These are phyloP conservation scores for Suillus brevipes DNA, from an alignment of 768 basidiomycete species.

Conservation along the genomic window DNA sequence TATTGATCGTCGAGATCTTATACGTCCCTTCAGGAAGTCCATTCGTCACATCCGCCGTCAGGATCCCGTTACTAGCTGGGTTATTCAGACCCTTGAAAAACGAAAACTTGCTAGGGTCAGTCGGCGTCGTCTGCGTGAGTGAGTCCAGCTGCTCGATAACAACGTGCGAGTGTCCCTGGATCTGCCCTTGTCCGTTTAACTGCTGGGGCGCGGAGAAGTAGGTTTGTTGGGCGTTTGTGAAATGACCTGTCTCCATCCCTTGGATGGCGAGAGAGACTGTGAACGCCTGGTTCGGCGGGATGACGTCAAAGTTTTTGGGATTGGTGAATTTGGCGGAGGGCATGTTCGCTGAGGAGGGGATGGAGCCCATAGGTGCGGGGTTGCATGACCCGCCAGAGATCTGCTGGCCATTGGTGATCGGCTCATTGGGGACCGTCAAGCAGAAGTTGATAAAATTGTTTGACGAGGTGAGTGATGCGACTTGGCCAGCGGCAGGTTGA, in stretches of 20 bases:
- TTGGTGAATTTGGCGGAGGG: constrained; percentile 50
- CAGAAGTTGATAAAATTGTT: constrained; percentile 69
- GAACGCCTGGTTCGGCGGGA: constrained; percentile 49
- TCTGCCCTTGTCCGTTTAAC: constrained; percentile 48
- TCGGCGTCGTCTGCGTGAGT: constrained; percentile 45
- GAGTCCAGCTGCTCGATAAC: constrained; percentile 49
- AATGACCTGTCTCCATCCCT: constrained; percentile 51
- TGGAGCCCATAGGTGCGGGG: constrained; percentile 55
- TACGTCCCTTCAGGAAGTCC: constrained; percentile 64
- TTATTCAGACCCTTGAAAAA: constrained; percentile 56
- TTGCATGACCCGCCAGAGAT: constrained; percentile 58
- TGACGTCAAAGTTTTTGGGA: constrained; percentile 41
- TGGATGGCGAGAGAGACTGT: constrained; percentile 50
- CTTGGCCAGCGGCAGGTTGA: constrained; percentile 46
- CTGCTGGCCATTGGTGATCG: constrained; percentile 57
- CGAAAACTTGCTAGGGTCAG: constrained; percentile 51
- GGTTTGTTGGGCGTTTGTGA: constrained; percentile 54
- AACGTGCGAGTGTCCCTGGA: constrained; percentile 60
- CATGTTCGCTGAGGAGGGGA: constrained; percentile 47
- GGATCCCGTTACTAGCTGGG: constrained; percentile 46
- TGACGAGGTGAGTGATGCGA: constrained; percentile 49
- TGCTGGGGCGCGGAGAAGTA: constrained; percentile 61
- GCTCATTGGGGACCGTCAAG: constrained; percentile 41
- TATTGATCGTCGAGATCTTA: constrained; percentile 56
- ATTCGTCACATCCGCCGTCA: constrained; percentile 49